These are phyloP conservation scores for Hypoxylon fragiforme DNA, from an alignment of 495 filamentous ascomycete species.

Conservation along the genomic window DNA sequence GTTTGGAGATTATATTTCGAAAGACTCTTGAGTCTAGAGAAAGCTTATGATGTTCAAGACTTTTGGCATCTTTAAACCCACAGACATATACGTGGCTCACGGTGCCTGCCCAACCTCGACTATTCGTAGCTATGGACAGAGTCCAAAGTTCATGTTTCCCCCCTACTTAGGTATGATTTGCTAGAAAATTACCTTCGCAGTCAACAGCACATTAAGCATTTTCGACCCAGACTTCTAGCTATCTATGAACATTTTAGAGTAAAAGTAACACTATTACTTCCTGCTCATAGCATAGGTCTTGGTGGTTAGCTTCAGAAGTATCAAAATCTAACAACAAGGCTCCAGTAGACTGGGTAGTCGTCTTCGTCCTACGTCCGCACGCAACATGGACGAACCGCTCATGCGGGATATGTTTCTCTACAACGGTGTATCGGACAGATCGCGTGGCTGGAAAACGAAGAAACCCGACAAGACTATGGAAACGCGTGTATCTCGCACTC, in stretches of 20 bases:
- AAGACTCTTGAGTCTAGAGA: not conserved
- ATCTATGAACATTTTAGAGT: too few species aligned
- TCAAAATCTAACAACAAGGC: conserved; percentile 3
- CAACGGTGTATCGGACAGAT: conserved; percentile 32
- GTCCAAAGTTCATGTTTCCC: not conserved
- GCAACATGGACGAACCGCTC: conserved; percentile 1
- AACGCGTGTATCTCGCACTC: conserved; percentile 20
- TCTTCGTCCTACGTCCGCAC: not conserved
- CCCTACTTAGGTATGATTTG: too few species aligned
- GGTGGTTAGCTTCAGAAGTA: not conserved
- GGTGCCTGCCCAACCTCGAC: not conserved
- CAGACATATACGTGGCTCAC: too few species aligned
- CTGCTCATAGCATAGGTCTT: not conserved
- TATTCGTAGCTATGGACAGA: not conserved
- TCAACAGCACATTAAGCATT: not conserved
- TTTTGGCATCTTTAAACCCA: conserved; percentile 2
- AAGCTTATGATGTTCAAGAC: conserved; percentile 8
- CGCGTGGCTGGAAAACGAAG: conserved; percentile 32
- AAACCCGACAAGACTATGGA: conserved; percentile 26
- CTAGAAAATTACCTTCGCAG: not conserved
- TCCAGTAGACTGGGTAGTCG: not conserved
- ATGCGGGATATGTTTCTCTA: conserved; percentile 21
- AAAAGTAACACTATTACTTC: not conserved
- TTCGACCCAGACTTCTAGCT: not conserved
- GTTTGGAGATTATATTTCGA: conserved; percentile 9